Evolutionary conservation across 768 basidiomycete species (phyloP), one percentile per base, ranked within the genome.

Genomic region (Tylopilus subfusipes): DNA sequence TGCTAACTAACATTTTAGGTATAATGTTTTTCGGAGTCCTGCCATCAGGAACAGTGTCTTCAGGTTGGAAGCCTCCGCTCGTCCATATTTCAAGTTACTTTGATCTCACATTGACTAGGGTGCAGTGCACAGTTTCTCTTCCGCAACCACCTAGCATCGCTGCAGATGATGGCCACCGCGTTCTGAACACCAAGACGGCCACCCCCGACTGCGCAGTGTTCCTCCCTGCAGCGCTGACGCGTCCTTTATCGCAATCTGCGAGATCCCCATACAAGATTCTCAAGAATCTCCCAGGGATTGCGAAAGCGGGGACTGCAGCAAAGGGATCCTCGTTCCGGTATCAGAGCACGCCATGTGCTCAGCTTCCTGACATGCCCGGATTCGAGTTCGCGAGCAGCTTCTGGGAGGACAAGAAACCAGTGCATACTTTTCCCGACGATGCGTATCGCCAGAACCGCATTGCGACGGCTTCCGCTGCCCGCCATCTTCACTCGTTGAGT

Each of bases 371-470:
- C 30, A 69, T 65, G 45, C 71, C 75, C 2, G 72, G 74, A 11
- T 82, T 82, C 59, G 81, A 82, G 64, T 80, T 83, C 54, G 72
- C 70, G 14, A 80, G 82, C 58, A 76, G 76, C 52, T 67, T 83
- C 47, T 82, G 78, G 78, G 81, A 84, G 59, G 81, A 84, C 67
- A 84, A 84, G 72, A 84, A 82, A 52, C 78, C 79, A 0, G 68
- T 74, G 12, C 78, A 82, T 42, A 60, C 70, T 5, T 63, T 79
- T 56, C 72, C 80, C 2, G 80, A 78, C 42, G 76, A 78, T 52
- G 82, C 82, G 1, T 81, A 81, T 61, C 68, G 82, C 22, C 82
- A 83, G 64, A 83, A 83, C 60, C 70, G 82, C 25, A 81, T 83
- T 70, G 70, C 81, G 1, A 81, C 80, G 5, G 73, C 81, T 12